phyloP scores from a whole-genome alignment of 1,284 basidiomycete genomes.

The Athelia sp. region DNA sequence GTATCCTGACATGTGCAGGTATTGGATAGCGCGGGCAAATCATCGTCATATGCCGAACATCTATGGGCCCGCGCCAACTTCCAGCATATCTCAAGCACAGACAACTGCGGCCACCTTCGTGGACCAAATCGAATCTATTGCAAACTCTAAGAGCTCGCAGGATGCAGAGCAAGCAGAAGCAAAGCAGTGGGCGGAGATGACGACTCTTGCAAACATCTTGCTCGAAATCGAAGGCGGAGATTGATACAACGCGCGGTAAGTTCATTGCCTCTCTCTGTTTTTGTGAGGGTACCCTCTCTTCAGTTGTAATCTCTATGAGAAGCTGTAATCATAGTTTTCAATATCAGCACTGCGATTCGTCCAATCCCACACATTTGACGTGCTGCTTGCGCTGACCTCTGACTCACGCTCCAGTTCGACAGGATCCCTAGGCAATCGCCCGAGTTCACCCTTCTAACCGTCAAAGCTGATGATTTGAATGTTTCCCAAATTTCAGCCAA shows the following conservation, averaged over 20 bases:
- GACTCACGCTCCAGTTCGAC: too few species aligned
- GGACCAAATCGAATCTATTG: conserved; percentile 9
- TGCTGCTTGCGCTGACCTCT: too few species aligned
- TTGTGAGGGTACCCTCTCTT: too few species aligned
- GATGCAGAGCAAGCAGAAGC: conserved; percentile 13
- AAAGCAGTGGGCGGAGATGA: conserved; percentile 22
- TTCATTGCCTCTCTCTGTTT: neutral
- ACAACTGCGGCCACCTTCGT: conserved; percentile 11
- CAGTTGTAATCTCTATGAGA: too few species aligned
- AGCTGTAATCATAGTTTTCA: too few species aligned
- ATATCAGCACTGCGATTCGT: too few species aligned
- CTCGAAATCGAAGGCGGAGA: conserved; percentile 8
- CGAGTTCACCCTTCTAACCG: too few species aligned
- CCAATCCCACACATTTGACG: too few species aligned
- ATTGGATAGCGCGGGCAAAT: conserved; percentile 14
- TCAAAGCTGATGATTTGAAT: too few species aligned
- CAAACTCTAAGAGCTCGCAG: conserved; percentile 5
- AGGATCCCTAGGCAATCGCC: too few species aligned
- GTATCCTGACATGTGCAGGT: conserved; percentile 8
- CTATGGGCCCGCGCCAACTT: conserved; percentile 10
- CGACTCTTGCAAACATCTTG: conserved; percentile 14
- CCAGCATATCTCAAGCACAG: conserved; percentile 6
- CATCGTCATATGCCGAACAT: conserved; percentile 16
- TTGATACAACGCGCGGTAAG: neutral
- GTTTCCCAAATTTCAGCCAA: too few species aligned